These are phyloP conservation scores for Glomus cerebriforme DNA, from an alignment of 192 early-diverging fungal species.

Conservation along the genomic window DNA sequence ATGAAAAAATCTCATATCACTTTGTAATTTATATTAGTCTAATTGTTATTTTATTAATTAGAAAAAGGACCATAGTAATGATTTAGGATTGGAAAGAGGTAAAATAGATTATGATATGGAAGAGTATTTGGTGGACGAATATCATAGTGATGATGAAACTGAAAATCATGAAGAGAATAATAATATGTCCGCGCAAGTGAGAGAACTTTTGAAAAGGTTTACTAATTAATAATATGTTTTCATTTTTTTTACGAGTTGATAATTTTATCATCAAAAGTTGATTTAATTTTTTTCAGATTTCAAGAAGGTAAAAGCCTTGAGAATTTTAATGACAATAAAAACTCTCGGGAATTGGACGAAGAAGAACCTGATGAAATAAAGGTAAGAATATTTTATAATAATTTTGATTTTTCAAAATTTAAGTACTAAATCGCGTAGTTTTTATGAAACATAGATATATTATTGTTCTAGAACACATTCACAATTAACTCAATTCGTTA, in stretches of 20 bases:
- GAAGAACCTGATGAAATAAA: conserved; percentile 49
- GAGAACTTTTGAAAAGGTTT: conserved; percentile 54
- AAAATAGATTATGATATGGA: conserved; percentile 38
- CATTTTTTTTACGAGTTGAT: background rate
- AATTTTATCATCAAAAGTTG: too few species aligned
- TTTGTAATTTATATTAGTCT: background rate
- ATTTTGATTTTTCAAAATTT: background rate
- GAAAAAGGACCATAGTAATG: conserved; percentile 31
- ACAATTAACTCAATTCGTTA: conserved; percentile 86
- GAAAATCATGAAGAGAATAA: conserved; percentile 35
- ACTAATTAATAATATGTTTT: conserved; percentile 28
- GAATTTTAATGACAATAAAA: conserved; percentile 4
- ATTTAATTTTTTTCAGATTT: background rate
- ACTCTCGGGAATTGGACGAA: conserved; percentile 29
- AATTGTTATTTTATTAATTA: background rate
- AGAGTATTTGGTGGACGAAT: conserved; percentile 61
- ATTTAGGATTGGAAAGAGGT: conserved; percentile 27
- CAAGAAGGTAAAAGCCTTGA: conserved; percentile 12
- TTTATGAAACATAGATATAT: conserved; percentile 48
- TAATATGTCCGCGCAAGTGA: conserved; percentile 58
- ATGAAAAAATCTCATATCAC: background rate
- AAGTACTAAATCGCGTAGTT: background rate
- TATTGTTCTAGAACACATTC: conserved; percentile 87
- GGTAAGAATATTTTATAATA: conserved; percentile 36
- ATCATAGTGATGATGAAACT: conserved; percentile 62